These are phyloP conservation scores for Botrytis tulipae DNA, from an alignment of 2,329 filamentous ascomycete genomes.

Conservation along the genomic window DNA sequence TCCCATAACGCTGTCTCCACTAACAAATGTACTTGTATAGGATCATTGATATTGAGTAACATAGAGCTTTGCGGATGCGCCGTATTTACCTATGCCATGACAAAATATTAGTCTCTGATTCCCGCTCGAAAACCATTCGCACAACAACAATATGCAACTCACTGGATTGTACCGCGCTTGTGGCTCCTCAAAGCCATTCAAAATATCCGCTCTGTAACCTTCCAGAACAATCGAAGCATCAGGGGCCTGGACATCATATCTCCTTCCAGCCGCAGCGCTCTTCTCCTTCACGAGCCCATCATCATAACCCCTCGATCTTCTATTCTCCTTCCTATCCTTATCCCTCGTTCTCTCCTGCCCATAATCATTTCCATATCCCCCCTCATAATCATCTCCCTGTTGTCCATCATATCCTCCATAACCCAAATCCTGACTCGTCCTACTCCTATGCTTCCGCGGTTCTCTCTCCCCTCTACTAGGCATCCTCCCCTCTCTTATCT, in stretches of 20 bases:
- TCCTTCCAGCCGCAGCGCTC: neutral
- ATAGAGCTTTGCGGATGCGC: slow-evolving; percentile 54
- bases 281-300: slow-evolving; percentile 9
- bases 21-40: slow-evolving; percentile 83
- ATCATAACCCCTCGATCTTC: slow-evolving; percentile 11
- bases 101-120: slow-evolving; percentile 6
- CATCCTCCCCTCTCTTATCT: slow-evolving; percentile 9
- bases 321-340: slow-evolving; percentile 7
- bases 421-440: slow-evolving; percentile 14
- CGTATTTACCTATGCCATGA: slow-evolving; percentile 48
- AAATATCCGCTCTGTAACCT: slow-evolving; percentile 56
- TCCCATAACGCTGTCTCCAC: slow-evolving; percentile 92
- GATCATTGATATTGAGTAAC: slow-evolving; percentile 63
- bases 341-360: neutral
- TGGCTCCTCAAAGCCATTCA: slow-evolving; percentile 54
- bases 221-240: slow-evolving; percentile 49
- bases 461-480: slow-evolving; percentile 10
- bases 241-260: slow-evolving; percentile 18
- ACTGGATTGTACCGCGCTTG: slow-evolving; percentile 58
- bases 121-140: neutral
- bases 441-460: slow-evolving; percentile 10
- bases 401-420: slow-evolving; percentile 2
- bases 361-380: neutral
- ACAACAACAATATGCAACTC: slow-evolving; percentile 29
- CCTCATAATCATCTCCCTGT: neutral